Evolutionary conservation across 257 asterid species (phyloP).

Genomic region (Capsicum chinense): DNA sequence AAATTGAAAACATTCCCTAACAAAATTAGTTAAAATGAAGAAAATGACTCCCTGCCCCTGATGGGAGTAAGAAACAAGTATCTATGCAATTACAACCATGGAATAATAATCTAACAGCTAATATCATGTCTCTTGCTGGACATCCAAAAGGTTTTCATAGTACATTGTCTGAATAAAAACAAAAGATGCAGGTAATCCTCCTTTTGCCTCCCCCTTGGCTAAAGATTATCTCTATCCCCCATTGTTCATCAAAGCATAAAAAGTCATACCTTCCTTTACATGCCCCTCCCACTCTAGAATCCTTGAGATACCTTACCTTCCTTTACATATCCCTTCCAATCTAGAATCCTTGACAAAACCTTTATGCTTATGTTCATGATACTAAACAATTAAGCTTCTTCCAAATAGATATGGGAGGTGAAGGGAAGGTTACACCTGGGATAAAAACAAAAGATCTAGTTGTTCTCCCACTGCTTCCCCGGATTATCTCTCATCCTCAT

Average conservation of each 20-base stretch:
- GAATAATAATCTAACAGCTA: neutral
- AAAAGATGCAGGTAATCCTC: conserved; percentile 8
- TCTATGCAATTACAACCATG: neutral
- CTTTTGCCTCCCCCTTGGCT: conserved; percentile 3
- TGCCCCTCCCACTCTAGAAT: conserved; percentile 8
- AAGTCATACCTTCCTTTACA: neutral
- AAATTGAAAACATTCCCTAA: too few species aligned
- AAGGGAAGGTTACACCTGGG: neutral
- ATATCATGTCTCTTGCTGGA: neutral
- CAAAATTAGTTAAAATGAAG: too few species aligned
- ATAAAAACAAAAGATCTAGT: neutral
- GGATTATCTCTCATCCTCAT: neutral
- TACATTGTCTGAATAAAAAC: neutral
- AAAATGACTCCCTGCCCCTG: too few species aligned
- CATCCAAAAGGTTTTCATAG: conserved; percentile 14
- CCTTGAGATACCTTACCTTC: conserved; percentile 18
- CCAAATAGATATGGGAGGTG: neutral
- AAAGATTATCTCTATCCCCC: neutral
- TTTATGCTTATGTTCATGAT: conserved; percentile 16
- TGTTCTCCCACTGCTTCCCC: neutral
- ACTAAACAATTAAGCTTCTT: neutral
- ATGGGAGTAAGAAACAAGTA: neutral
- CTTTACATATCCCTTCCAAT: neutral
- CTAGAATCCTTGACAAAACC: conserved; percentile 7
- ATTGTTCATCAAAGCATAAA: neutral